Conservation (phyloP, 257 asterid species). For the Nicotiana knightiana region DNA sequence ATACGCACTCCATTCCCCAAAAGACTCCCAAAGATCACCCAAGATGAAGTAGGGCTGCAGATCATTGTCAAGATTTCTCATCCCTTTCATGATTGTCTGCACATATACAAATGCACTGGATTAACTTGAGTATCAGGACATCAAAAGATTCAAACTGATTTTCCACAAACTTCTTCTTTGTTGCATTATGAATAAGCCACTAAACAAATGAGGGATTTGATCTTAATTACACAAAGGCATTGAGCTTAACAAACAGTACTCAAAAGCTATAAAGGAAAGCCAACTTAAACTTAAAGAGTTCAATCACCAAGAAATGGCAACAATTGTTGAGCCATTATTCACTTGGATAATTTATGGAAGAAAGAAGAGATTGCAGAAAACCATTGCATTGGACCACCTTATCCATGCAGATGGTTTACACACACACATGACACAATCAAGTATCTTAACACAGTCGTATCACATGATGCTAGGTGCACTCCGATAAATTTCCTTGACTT, state of each 20-base stretch:
- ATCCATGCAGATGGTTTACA: not conserved
- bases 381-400: not conserved
- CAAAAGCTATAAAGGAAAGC: not conserved
- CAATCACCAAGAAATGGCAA: not conserved
- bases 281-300: not conserved
- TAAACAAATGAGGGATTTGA: not conserved
- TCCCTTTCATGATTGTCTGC: constrained; percentile 65
- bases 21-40: constrained; percentile 94
- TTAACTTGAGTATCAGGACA: constrained; percentile 4
- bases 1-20: constrained; percentile 93
- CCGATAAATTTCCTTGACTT: not conserved
- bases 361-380: not conserved
- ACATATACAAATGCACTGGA: constrained; percentile 19
- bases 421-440: not conserved
- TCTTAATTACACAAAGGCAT: not conserved
- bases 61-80: constrained; percentile 48
- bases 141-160: not conserved
- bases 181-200: not conserved
- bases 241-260: not conserved
- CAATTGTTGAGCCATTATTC: not conserved
- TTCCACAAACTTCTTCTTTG: not conserved
- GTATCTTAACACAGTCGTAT: not conserved
- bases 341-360: not conserved
- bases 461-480: not conserved
- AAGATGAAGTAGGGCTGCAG: constrained; percentile 67